phyloP scores from a whole-genome alignment of 345 rosid species.

The Nasturtium officinale region DNA sequence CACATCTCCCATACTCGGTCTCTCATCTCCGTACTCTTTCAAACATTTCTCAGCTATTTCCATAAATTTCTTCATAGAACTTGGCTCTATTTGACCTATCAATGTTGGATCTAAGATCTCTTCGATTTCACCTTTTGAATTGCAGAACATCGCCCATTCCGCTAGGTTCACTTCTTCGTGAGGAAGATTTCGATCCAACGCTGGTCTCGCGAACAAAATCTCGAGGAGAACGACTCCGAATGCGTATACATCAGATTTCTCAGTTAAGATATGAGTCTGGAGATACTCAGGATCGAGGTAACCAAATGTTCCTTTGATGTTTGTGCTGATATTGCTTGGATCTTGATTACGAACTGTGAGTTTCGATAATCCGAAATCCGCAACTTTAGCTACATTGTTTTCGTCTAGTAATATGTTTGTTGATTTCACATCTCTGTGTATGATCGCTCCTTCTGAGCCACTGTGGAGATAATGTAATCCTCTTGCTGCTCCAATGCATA shows the following conservation, averaged over 20 bases:
- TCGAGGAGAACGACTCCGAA: constrained; percentile 43
- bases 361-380: constrained; percentile 41
- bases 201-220: constrained; percentile 40
- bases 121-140: constrained; percentile 19
- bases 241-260: constrained; percentile 40
- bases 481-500: constrained; percentile 42
- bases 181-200: background rate
- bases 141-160: constrained; percentile 31
- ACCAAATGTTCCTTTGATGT: constrained; percentile 44
- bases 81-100: constrained; percentile 28
- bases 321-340: constrained; percentile 1
- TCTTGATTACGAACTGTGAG: constrained; percentile 40
- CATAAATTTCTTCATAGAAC: constrained; percentile 45
- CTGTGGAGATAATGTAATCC: constrained; percentile 42
- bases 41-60: constrained; percentile 64
- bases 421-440: constrained; percentile 44
- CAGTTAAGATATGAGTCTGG: constrained; percentile 3
- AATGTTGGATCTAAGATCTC: constrained; percentile 31
- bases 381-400: constrained; percentile 35
- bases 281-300: constrained; percentile 43
- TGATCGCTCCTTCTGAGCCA: constrained; percentile 44
- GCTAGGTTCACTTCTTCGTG: constrained; percentile 33
- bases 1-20: constrained; percentile 66
- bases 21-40: constrained; percentile 50
- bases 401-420: constrained; percentile 45